Evolutionary conservation across 78 protist genomes (phyloP), one percentile per base, ranked within the genome.

Genomic region (Dictyostelium capitatum): DNA sequence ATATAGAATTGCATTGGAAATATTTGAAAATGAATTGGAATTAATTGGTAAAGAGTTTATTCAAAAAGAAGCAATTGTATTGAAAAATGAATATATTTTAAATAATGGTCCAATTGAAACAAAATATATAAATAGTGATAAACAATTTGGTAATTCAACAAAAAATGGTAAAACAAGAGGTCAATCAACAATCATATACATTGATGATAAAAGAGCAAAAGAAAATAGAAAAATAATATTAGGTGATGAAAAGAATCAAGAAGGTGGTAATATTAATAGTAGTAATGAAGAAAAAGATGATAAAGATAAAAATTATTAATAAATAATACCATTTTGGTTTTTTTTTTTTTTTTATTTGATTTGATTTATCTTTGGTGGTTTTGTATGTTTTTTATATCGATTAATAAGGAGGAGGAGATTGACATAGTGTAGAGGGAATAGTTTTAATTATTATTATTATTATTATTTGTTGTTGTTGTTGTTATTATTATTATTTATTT

Each of bases 1-100:
- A 4, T 84, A 75, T 17, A 48, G 75, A 59, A 48, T 73, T 6
- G 92, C 83, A 9, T 23, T 74, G 17, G 64, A 43, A 30, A 59
- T 84, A 11, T 84, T 84, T 57, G 92, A 84, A 75, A 84, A 69
- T 74, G 78, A 84, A 75, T 12, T 84, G 6, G 83, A 84, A 57
- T 56, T 74, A 10, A 65, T 84, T 54, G 92, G 92, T 30, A 79
- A 82, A 53, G 73, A 74, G 8, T 72, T 41, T 17, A 28, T 72
- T 72, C 17, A 72, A 32, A 46, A 23, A 0, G 79, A 72, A 17
- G 25, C 11, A 1, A 32, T 11, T 6, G 48, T 9, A 11, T 47
- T 67, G 2, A 67, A 32, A 32, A 17, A 67, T 15, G 6, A 17
- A 4, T 67, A 15, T 32, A 32, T 67, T 0, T 15, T 20, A 12